phyloP scores from a whole-genome alignment of 1,284 basidiomycete species.

The Marasmius fiardii region DNA sequence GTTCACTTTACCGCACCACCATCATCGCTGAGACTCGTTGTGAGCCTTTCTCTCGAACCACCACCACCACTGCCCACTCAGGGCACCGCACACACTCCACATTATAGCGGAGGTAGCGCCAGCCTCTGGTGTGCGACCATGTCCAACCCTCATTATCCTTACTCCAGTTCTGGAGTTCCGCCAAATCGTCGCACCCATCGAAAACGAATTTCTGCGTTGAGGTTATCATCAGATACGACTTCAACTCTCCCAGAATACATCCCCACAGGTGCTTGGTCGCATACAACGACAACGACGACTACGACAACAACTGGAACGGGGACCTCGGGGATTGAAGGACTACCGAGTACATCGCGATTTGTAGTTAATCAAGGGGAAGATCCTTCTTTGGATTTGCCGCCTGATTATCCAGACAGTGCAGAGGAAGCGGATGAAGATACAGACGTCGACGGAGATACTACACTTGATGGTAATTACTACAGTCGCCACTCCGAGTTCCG shows the following conservation, averaged over 20 bases:
- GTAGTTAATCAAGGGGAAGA: constrained; percentile 7
- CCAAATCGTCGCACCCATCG: constrained; percentile 38
- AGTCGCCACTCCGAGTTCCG: constrained; percentile 16
- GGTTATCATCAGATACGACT: constrained; percentile 67
- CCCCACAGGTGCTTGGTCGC: constrained; percentile 22
- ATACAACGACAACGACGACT: constrained; percentile 7
- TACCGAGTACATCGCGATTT: background rate
- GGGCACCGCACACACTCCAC: too few species aligned
- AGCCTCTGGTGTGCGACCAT: background rate
- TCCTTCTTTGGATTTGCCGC: constrained; percentile 52
- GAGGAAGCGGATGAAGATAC: constrained; percentile 75
- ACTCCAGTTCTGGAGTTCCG: constrained; percentile 8
- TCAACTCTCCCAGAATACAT: constrained; percentile 67
- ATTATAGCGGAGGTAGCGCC: background rate
- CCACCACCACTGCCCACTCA: too few species aligned
- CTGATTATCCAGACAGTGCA: constrained; percentile 72
- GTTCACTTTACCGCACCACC: too few species aligned
- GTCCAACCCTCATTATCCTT: background rate
- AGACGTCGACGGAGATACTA: constrained; percentile 28
- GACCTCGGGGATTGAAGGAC: background rate
- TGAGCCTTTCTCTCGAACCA: too few species aligned
- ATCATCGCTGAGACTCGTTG: too few species aligned
- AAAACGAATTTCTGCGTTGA: constrained; percentile 53
- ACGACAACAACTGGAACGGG: background rate
- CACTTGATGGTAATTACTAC: constrained; percentile 17